phyloP scores from a whole-genome alignment of 495 filamentous ascomycete genomes.

The Bacidia rubella region DNA sequence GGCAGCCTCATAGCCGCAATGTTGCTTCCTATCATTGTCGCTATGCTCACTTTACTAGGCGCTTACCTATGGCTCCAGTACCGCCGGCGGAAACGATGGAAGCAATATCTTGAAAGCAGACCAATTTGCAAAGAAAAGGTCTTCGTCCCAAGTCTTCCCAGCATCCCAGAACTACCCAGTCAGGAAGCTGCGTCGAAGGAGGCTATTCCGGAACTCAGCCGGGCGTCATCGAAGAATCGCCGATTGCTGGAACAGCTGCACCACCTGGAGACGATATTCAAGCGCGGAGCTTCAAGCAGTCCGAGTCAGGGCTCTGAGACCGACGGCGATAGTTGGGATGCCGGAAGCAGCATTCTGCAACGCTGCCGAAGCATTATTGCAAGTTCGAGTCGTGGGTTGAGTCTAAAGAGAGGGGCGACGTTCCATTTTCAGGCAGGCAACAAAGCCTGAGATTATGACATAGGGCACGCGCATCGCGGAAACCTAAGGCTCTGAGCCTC shows the following conservation, averaged over 20 bases:
- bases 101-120: not conserved
- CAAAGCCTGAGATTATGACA: too few relatives aligned
- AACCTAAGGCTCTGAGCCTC: too few relatives aligned
- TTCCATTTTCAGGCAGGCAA: too few relatives aligned
- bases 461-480: too few relatives aligned
- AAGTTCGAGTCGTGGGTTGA: too few relatives aligned
- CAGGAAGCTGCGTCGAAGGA: not conserved
- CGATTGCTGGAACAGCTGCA: not conserved
- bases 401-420: too few relatives aligned
- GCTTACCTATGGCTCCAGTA: too few relatives aligned
- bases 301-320: not conserved
- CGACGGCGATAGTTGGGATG: not conserved
- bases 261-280: not conserved
- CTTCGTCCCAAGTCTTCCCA: not conserved
- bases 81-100: not conserved
- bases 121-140: not conserved
- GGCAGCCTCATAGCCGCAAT: too few relatives aligned
- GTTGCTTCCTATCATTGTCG: too few relatives aligned
- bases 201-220: not conserved
- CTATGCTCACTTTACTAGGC: too few relatives aligned
- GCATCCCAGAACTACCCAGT: not conserved
- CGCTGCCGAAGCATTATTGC: too few relatives aligned
- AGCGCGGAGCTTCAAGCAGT: not conserved
- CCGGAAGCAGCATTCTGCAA: not conserved
- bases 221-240: not conserved